Base-by-base conservation (phyloP, 139 green algal species). In the Zygnema circumcarinatum region DNA sequence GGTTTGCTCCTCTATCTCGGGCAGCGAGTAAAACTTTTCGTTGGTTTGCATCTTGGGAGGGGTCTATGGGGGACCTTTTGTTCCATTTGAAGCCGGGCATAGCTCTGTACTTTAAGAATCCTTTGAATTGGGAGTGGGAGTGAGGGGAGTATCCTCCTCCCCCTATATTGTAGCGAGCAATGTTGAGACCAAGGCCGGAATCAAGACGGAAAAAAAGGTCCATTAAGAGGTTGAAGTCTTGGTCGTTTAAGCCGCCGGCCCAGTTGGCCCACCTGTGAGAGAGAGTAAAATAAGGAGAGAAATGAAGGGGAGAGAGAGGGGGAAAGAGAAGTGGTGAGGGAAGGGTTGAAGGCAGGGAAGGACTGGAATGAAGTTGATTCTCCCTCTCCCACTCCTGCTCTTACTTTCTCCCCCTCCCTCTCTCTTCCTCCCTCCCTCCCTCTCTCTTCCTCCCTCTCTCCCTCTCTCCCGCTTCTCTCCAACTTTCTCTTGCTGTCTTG, bases 161-260 rank as follows among this genome's bases (percentile, higher is more conserved):
- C 0, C 88, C 88, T 41, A 92, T 85, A 41, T 91, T 91, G 81
- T 91, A 91, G 38, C 89, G 76, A n/a, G 47, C 78, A 41, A 91
- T 87, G 41, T 91, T 72, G 7, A 92, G 21, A 39, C 89, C 89
- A 38, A 92, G 41, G 38, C 89, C 89, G 56, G 38, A 47, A 20
- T 85, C 39, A 35, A 29, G 22, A 38, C 88, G 67, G 68, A 92
- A 92, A 3, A 92, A 38, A 40, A 91, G 72, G 29, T 92, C 89
- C 2, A 81, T 42, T 7, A 92, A 29, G 22, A 39, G 36, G 11
- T 39, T 41, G 69, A 39, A 41, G 11, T 78, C 69, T 3, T 16
- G 7, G 16, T 78, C 69, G 35, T 39, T 39, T 39, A 39, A 20
- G 3, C 69, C 69, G 3, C 69, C 69, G 35, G 36, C 35, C 35